phyloP scores from a whole-genome alignment of 2,329 filamentous ascomycete genomes.

The Phialophora verrucosa region DNA sequence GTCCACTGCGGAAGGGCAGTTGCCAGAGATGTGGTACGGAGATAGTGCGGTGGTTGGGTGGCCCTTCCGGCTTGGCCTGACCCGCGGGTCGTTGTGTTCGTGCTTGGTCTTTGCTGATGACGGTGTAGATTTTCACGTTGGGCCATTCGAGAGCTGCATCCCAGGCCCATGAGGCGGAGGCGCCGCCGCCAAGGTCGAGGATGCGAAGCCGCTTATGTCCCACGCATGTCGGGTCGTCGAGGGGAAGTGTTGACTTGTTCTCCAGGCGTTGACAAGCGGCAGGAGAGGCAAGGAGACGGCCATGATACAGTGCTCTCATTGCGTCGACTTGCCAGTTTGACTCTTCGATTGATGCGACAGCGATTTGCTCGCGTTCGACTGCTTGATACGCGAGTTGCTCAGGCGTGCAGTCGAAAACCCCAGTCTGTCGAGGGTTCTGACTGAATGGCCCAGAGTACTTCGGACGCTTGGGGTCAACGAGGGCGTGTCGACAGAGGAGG shows the following conservation, averaged over 20 bases:
- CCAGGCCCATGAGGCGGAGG: slow-evolving; percentile 94
- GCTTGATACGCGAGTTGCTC: slow-evolving; percentile 49
- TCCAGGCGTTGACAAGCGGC: slow-evolving; percentile 45
- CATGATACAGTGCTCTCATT: slow-evolving; percentile 64
- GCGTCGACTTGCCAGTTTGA: slow-evolving; percentile 69
- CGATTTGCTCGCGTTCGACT: slow-evolving; percentile 78
- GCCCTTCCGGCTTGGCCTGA: slow-evolving; percentile 70
- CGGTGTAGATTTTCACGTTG: slow-evolving; percentile 84
- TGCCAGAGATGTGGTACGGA: slow-evolving; percentile 76
- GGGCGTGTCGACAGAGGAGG: slow-evolving; percentile 82
- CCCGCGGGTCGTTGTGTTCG: slow-evolving; percentile 63
- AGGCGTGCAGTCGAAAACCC: slow-evolving; percentile 50
- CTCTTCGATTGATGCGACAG: slow-evolving; percentile 70
- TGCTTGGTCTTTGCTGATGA: slow-evolving; percentile 75
- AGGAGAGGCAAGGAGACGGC: slow-evolving; percentile 63
- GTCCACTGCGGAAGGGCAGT: slow-evolving; percentile 81
- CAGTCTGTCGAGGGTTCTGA: slow-evolving; percentile 71
- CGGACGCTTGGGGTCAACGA: slow-evolving; percentile 72
- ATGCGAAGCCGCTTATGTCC: slow-evolving; percentile 65
- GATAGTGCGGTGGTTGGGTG: slow-evolving; percentile 83
- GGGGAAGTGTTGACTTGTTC: slow-evolving; percentile 39
- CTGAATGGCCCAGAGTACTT: slow-evolving; percentile 72
- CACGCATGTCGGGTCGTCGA: slow-evolving; percentile 39
- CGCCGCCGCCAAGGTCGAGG: slow-evolving; percentile 84
- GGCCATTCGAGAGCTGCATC: slow-evolving; percentile 85